Evolutionary conservation across 2,329 filamentous ascomycete genomes (phyloP).

Genomic region (Pezicula carpinea): DNA sequence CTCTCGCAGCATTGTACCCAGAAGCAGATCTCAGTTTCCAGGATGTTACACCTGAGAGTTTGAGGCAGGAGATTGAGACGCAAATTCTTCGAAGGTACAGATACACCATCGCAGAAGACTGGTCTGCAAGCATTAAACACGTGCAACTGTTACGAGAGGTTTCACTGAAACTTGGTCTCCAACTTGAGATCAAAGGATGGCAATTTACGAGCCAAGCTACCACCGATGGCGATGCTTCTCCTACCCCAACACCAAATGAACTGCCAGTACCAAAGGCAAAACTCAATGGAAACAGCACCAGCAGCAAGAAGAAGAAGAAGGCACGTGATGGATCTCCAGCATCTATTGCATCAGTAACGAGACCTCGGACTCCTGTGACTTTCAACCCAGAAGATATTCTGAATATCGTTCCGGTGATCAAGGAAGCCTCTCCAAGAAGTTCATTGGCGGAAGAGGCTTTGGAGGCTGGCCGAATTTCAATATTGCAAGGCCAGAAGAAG

Average conservation of each 20-base stretch:
- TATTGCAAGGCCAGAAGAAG: slow-evolving; percentile 91
- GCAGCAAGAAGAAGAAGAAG: slow-evolving; percentile 53
- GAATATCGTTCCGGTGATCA: slow-evolving; percentile 90
- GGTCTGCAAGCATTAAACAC: slow-evolving; percentile 64
- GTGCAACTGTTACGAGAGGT: slow-evolving; percentile 87
- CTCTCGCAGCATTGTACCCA: slow-evolving; percentile 70
- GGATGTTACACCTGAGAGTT: slow-evolving; percentile 66
- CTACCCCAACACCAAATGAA: slow-evolving; percentile 29
- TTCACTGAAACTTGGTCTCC: slow-evolving; percentile 82
- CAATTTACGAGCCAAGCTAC: slow-evolving; percentile 49
- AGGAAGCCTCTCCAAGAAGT: slow-evolving; percentile 89
- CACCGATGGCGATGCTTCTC: slow-evolving; percentile 28
- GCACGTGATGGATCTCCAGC: slow-evolving; percentile 46
- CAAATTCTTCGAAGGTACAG: slow-evolving; percentile 74
- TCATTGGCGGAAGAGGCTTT: slow-evolving; percentile 90
- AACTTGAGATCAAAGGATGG: slow-evolving; percentile 77
- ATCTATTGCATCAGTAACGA: slow-evolving; percentile 35
- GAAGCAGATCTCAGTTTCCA: slow-evolving; percentile 81
- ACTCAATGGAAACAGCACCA: slow-evolving; percentile 23
- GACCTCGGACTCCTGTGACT: slow-evolving; percentile 45
- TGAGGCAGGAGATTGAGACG: slow-evolving; percentile 64
- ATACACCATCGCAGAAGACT: slow-evolving; percentile 64
- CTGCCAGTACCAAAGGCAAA: slow-evolving; percentile 38
- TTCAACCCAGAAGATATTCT: slow-evolving; percentile 83
- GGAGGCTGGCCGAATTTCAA: slow-evolving; percentile 93